Conservation (phyloP, 257 asterid genomes). For the Perilla frutescens region DNA sequence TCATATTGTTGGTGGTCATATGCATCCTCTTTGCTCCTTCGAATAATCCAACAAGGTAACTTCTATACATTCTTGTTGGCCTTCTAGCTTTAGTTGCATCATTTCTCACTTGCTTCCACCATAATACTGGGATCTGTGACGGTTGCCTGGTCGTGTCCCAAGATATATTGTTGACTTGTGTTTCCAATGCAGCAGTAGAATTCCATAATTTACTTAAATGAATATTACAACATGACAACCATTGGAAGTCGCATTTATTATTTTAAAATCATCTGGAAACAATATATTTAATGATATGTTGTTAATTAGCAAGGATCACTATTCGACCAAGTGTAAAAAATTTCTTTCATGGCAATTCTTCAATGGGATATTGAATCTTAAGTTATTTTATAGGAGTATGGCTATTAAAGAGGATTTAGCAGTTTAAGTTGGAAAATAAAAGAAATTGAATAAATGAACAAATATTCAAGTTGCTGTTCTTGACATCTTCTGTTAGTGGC, state of each 20-base stretch:
- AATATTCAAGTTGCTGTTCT: not conserved
- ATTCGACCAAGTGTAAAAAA: not conserved
- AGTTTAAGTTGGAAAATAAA: not conserved
- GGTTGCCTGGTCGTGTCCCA: not conserved
- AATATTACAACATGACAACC: not conserved
- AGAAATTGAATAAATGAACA: not conserved
- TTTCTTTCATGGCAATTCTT: not conserved
- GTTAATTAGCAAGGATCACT: not conserved
- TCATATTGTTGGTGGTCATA: conserved; percentile 70
- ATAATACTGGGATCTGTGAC: not conserved
- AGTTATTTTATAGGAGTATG: not conserved
- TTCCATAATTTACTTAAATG: not conserved
- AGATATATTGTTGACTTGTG: not conserved
- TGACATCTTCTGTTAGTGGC: not conserved
- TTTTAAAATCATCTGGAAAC: not conserved
- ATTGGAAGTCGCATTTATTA: conserved; percentile 4
- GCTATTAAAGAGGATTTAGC: not conserved
- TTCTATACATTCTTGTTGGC: not conserved
- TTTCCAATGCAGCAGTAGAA: not conserved
- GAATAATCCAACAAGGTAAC: conserved; percentile 87
- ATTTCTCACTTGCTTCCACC: not conserved
- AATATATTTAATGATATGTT: not conserved
- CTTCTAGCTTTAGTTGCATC: conserved; percentile 1
- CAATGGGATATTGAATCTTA: not conserved
- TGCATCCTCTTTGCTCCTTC: conserved; percentile 95